Evolutionary conservation across 2,329 filamentous ascomycete species (phyloP), one percentile per base, ranked within the genome.

Genomic region (Paramyrothecium roridum): DNA sequence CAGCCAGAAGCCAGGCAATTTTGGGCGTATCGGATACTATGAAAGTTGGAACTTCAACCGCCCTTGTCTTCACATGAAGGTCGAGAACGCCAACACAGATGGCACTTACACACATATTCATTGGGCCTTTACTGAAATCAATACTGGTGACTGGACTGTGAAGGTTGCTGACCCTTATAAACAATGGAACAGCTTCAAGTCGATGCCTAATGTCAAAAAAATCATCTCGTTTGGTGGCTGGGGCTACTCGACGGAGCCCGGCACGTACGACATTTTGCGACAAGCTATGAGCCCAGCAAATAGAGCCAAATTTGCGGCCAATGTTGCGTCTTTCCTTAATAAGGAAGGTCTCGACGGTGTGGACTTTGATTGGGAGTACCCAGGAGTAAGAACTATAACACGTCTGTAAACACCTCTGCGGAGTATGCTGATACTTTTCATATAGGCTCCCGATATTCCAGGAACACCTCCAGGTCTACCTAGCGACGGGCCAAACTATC

Each of bases 291-390:
- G 17, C 47, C 51, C 65, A 1, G 19, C 53, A 1, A 77, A 79
- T 51, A 64, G 72, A 0, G 54, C 61, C 12, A 63, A 12, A 3
- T 66, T 79, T 55, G 60, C 67, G n/a, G 56, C 62, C 26, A 71
- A 73, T 56, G 50, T 73, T 40, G 63, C 66, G 54, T 52, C 73
- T 46, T 72, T 80, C 61, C 21, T 75, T 43, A 50, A 71, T 26
- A 37, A 77, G 16, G 43, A 72, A 20, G 55, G 56, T 1, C 54
- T 77, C 0, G 73, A 76, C 49, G 74, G 74, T 0, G 56, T 76
- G 11, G 72, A 76, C 48, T 60, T 74, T 34, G 72, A 76, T 56
- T 80, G 75, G 76, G 73, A 75, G 50, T 75, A 75, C 26, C 67
- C 67, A 8, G 66, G 62, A 4, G 60, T 63, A 22, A 58, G 60